Percentiles rank a stretch among this genome's conserved stretches.
Conservation (phyloP, 257 asterid genomes). For the Solanum commersonii region DNA sequence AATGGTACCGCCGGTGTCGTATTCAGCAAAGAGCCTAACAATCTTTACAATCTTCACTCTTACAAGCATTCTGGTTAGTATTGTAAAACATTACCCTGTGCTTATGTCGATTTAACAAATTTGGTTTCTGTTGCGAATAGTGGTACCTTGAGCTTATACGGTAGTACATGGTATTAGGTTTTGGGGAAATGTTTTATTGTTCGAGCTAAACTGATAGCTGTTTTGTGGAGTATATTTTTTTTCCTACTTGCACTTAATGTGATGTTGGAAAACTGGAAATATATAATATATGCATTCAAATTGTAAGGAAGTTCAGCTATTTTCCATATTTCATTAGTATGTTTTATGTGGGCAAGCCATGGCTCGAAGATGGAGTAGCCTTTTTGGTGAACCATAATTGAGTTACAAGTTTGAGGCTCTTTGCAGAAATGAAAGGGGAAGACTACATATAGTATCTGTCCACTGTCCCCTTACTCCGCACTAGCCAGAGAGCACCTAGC, state of each 20-base stretch:
- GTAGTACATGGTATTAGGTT: background rate
- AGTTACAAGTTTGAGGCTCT: background rate
- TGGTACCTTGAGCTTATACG: background rate
- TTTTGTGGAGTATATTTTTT: background rate
- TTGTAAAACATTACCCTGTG: background rate
- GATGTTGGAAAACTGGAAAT: background rate
- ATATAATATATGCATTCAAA: background rate
- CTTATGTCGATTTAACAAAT: background rate
- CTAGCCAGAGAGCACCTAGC: background rate
- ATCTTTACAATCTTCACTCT: slow-evolving; percentile 72
- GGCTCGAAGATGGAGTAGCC: background rate
- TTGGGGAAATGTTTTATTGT: background rate
- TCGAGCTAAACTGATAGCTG: background rate
- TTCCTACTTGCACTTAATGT: background rate
- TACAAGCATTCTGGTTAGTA: slow-evolving; percentile 81
- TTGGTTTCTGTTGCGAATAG: background rate
- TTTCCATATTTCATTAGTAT: background rate
- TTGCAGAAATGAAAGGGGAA: background rate
- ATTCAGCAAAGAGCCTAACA: slow-evolving; percentile 83
- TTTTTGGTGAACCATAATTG: background rate
- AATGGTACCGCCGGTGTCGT: slow-evolving; percentile 62
- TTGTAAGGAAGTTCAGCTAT: background rate
- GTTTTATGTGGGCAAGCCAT: background rate
- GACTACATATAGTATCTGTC: background rate
- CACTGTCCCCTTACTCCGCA: background rate